Evolutionary conservation across 2,329 filamentous ascomycete genomes (phyloP).

Genomic region (Aspergillus bombycis): DNA sequence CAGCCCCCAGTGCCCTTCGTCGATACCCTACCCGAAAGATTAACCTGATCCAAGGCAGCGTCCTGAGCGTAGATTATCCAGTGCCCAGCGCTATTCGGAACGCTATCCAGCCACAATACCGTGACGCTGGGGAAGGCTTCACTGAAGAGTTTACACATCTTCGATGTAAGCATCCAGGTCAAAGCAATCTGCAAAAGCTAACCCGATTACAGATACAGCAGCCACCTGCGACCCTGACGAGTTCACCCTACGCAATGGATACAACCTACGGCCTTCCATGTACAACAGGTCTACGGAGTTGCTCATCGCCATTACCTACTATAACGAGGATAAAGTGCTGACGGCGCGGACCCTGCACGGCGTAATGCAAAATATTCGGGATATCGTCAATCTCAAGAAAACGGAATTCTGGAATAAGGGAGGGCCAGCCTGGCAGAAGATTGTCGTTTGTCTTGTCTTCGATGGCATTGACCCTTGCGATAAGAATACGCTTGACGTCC

Average conservation of each 20-base stretch:
- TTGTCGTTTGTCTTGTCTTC: constrained; percentile 94
- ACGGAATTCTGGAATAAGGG: constrained; percentile 99
- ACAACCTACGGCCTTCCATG: constrained; percentile 96
- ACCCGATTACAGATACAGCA: constrained; percentile 68
- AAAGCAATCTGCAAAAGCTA: background rate
- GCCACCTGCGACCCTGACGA: constrained; percentile 98
- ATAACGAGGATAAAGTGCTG: constrained; percentile 97
- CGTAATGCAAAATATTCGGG: constrained; percentile 98
- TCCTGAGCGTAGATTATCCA: constrained; percentile 94
- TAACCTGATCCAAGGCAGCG: constrained; percentile 94
- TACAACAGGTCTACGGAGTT: constrained; percentile 98
- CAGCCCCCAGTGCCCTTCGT: constrained; percentile 58
- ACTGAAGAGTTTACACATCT: constrained; percentile 93
- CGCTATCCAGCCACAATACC: constrained; percentile 88
- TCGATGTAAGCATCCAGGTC: constrained; percentile 63
- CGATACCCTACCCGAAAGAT: constrained; percentile 94
- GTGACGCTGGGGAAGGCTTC: constrained; percentile 81
- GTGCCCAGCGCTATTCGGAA: constrained; percentile 97
- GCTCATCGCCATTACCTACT: constrained; percentile 96
- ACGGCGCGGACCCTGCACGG: constrained; percentile 90
- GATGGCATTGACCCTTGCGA: constrained; percentile 98
- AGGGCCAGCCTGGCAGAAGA: constrained; percentile 98
- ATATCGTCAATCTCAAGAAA: constrained; percentile 98
- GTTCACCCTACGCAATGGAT: constrained; percentile 97
- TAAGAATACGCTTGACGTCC: constrained; percentile 89